Evolutionary conservation across 176 grass and related monocot genomes (phyloP), one percentile per base, ranked within the genome.

Genomic region (Cenchrus americanus): DNA sequence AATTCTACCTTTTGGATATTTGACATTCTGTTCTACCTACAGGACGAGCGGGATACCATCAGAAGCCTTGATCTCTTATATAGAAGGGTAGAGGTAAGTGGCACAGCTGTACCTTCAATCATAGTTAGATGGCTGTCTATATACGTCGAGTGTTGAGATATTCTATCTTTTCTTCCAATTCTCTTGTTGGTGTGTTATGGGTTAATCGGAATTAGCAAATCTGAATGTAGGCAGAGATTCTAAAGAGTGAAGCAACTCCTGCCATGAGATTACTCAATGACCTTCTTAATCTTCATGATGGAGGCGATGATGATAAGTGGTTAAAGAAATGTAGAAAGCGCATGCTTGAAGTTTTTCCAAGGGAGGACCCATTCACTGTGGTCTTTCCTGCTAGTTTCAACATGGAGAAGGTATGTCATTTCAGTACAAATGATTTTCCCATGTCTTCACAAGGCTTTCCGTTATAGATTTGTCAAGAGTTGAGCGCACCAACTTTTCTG

Each of bases 31-130:
- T 54, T 85, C 48, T 80, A 66, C 63, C 19, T 76, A 26, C 85
- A 98, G 95, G 92, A 98, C 15, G 95, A 98, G 72, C 91, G 74
- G 37, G 95, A 95, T 88, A 89, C 69, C 43, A 88, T 98, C 87
- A 95, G 92, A 91, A 95, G 95, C 66, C 92, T 98, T 69, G 92
- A 98, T 69, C 90, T 98, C 53, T 93, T 95, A 62, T 98, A 98
- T 74, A 94, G 95, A 91, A 84, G 91, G 61, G 76, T 94, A 87
- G 92, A 98, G 87, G 95, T 91, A 88, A 71, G 79, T 32, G 8
- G 3, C 60, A 54, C 62, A 44, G 14, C 41, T 68, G 6, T 71
- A 42, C 22, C 73, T 53, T 71, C 59, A 22, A 18, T 67, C 13
- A 5, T 67, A 15, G 17, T 14, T 84, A 44, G 50, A 87, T 73